Evolutionary conservation across 2,329 filamentous ascomycete genomes (phyloP), one percentile per base, ranked within the genome.

Genomic region (Aureobasidium uvarum): DNA sequence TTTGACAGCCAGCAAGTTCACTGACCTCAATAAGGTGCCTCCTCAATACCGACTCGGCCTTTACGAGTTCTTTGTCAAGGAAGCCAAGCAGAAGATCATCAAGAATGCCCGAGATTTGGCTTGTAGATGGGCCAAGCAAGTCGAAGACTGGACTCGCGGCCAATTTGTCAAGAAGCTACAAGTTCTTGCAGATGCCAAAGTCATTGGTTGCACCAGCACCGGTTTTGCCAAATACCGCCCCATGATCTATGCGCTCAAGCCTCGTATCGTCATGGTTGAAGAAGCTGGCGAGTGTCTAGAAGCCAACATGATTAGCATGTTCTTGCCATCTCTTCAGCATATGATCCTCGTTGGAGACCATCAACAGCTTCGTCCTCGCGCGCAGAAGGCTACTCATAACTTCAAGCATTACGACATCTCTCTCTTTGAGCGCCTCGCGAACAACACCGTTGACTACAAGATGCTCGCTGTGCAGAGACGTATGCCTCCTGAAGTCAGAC

Each of bases 141-240:
- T 84, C 36, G 77, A 78, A 13, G 78, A 85, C 16, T 75, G 86
- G 8, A 86, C 84, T 59, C 81, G 84, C 23, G 83, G 82, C 18
- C 82, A 80, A 31, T 89, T 84, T 81, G 82, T 87, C 66, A 79
- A 81, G 41, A 85, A 91, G 66, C 76, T 82, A 10, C 77, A 83
- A 25, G 80, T 91, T 28, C 77, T 94, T 3, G 83, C 84, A 39
- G 84, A 84, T 59, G 79, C 84, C 5, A 84, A 81, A 64, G 73
- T 89, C 31, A 81, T 89, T 60, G 86, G 86, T 10, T 83, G 88
- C 80, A 96, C 92, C 0, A 92, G 89, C 0, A 96, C 92, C 0
- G 91, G 91, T 0, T 74, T 96, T 10, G 88, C 87, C 75, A 96
- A 96, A 70, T 94, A 95, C 67, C 86, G 91, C 3, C 85, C 83